Evolutionary conservation across 495 filamentous ascomycete species (phyloP).

Genomic region (Hypoxylon perforatum): DNA sequence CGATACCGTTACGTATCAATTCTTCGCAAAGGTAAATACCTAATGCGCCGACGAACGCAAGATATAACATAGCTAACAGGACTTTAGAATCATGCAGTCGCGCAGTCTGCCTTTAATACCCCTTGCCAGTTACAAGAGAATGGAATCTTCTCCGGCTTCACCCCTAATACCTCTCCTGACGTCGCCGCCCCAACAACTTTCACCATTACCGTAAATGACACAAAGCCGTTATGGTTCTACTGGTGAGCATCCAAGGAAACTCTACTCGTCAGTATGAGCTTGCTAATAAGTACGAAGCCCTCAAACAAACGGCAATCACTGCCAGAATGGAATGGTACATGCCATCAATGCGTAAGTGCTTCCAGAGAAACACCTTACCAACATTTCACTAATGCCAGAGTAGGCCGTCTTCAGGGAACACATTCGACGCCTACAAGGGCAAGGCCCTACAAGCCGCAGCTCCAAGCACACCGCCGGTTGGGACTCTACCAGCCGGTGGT

Average conservation of each 20-base stretch:
- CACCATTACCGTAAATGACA: slow-evolving; percentile 67
- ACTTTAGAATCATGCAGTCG: slow-evolving; percentile 67
- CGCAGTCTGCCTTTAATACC: slow-evolving; percentile 65
- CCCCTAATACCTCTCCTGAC: slow-evolving; percentile 47
- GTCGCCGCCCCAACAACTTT: slow-evolving; percentile 57
- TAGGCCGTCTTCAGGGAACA: slow-evolving; percentile 48
- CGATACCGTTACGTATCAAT: slow-evolving; percentile 68
- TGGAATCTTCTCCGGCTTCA: slow-evolving; percentile 64
- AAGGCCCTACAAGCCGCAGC: slow-evolving; percentile 41
- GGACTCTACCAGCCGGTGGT: slow-evolving; percentile 48
- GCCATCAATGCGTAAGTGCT: slow-evolving; percentile 51
- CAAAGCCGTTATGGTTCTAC: slow-evolving; percentile 70
- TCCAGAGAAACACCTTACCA: neutral
- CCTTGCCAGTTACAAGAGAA: slow-evolving; percentile 65
- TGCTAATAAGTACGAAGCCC: slow-evolving; percentile 32
- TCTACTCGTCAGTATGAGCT: no score
- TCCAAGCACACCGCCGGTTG: slow-evolving; percentile 46
- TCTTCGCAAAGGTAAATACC: slow-evolving; percentile 61
- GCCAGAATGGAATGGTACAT: slow-evolving; percentile 56
- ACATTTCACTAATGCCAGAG: slow-evolving; percentile 17
- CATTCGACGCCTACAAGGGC: slow-evolving; percentile 50
- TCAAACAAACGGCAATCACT: slow-evolving; percentile 53
- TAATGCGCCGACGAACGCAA: neutral
- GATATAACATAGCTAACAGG: neutral
- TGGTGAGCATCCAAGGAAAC: slow-evolving; percentile 48